These are phyloP conservation scores for Quercus berberidifolia DNA, from an alignment of 306 rosid genomes.

Conservation along the genomic window DNA sequence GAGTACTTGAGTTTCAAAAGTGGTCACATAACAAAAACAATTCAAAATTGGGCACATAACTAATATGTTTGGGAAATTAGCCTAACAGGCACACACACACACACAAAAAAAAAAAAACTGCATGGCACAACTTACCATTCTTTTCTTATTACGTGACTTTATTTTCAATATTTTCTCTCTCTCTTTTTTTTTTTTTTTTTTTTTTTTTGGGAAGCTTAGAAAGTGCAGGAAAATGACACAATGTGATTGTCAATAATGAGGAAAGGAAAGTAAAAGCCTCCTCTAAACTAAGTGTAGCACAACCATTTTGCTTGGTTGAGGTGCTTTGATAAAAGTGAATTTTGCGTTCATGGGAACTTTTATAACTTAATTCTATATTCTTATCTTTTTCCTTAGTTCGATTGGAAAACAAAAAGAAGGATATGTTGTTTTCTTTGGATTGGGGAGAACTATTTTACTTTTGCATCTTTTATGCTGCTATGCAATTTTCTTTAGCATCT, in stretches of 20 bases:
- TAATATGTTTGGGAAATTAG: too few relatives aligned
- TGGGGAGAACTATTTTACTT: constrained; percentile 11
- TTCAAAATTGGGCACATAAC: too few relatives aligned
- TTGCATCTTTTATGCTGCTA: constrained; percentile 30
- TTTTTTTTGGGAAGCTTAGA: not conserved
- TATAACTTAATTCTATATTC: not conserved
- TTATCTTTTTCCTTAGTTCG: not conserved
- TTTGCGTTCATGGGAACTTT: not conserved
- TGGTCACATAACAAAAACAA: too few relatives aligned
- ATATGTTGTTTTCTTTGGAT: constrained; percentile 34
- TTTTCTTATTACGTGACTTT: too few relatives aligned
- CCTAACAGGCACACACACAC: too few relatives aligned
- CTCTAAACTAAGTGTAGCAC: not conserved
- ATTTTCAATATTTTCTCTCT: not conserved
- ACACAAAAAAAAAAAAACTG: too few relatives aligned
- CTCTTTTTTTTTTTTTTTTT: not conserved
- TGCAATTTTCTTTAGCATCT: constrained; percentile 47
- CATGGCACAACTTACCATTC: too few relatives aligned
- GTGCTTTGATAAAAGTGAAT: not conserved
- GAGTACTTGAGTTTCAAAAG: too few relatives aligned
- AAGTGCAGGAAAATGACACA: not conserved
- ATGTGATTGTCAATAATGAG: not conserved
- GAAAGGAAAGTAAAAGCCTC: not conserved
- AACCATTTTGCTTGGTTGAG: not conserved
- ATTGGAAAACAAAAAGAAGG: not conserved